Evolutionary conservation across 805 yeast species (phyloP), one percentile per base, ranked within the genome.

Genomic region (Pichia sporocuriosa): DNA sequence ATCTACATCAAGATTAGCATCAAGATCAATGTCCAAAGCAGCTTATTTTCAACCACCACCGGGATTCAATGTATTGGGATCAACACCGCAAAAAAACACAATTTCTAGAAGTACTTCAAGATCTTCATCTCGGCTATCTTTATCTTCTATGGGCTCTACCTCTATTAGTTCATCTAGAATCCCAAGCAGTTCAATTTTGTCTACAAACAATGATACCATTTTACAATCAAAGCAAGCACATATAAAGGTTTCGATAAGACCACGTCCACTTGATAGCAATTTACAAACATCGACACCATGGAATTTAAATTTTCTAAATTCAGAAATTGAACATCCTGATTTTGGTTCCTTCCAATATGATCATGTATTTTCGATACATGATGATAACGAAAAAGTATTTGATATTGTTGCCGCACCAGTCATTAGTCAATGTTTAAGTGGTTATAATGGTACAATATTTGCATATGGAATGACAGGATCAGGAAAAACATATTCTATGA

Each of bases 401-500:
- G 63, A 64, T 16, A 58, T 60, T 12, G 66, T 69, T 37, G 94
- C 77, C 36, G 69, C 55, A 50, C 76, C 68, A 27, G 70, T 72
- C 59, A 79, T 71, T 29, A 65, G 56, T 48, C 75, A 70, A 57
- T 77, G 75, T 47, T 70, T 71, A 52, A 79, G 79, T 13, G 96
- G 96, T 0, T 89, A 65, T 59, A 87, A 87, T 55, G 89, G 89
- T 13, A 88, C 96, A 0, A 77, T 89, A 1, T 87, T 90, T 59
- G 97, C 97, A 0, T 87, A 87, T 55, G 96, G 96, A 27, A 84
- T 84, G 87, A 87, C 96, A 0, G 96, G 96, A 0, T 82, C 94
- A 1, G 96, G 96, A 10, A 87, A 87, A 60, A 87, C 96, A 0
- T 79, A 75, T 56, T 76, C 95, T 2, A 87, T 87, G 95, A 79